Conservation (phyloP, 495 filamentous ascomycete species). For the Penicillium bovifimosum region DNA sequence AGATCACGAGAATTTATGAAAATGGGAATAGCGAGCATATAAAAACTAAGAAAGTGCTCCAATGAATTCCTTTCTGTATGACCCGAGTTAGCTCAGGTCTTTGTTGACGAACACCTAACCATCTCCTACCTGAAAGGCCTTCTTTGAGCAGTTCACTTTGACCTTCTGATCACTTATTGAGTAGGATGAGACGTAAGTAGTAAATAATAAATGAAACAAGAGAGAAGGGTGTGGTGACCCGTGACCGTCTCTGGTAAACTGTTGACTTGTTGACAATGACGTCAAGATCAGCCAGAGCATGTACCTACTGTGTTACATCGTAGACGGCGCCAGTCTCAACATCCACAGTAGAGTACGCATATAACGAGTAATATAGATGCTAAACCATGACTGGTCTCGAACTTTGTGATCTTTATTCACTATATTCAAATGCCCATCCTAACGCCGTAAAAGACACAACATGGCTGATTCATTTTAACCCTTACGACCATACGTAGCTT, state of each 20-base stretch:
- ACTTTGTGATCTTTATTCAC: background rate
- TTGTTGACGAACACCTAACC: background rate
- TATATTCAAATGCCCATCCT: conserved; percentile 20
- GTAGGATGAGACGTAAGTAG: background rate
- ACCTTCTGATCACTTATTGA: background rate
- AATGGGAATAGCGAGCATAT: background rate
- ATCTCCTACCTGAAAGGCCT: background rate
- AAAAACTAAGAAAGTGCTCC: background rate
- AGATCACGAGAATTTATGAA: background rate
- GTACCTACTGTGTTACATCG: no score
- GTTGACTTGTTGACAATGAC: background rate
- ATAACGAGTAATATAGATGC: background rate
- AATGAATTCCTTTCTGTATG: background rate
- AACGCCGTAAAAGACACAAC: conserved; percentile 21
- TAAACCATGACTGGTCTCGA: background rate
- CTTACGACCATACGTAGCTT: conserved; percentile 49
- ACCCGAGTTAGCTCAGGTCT: background rate
- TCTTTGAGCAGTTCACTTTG: background rate
- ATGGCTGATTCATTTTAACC: conserved; percentile 10
- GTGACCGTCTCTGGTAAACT: background rate
- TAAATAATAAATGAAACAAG: background rate
- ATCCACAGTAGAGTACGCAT: background rate
- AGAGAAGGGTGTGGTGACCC: background rate
- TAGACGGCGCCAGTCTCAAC: no score
- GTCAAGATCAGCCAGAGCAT: background rate